Base-by-base conservation (phyloP, 257 asterid species). In the Forsythia suspensa region DNA sequence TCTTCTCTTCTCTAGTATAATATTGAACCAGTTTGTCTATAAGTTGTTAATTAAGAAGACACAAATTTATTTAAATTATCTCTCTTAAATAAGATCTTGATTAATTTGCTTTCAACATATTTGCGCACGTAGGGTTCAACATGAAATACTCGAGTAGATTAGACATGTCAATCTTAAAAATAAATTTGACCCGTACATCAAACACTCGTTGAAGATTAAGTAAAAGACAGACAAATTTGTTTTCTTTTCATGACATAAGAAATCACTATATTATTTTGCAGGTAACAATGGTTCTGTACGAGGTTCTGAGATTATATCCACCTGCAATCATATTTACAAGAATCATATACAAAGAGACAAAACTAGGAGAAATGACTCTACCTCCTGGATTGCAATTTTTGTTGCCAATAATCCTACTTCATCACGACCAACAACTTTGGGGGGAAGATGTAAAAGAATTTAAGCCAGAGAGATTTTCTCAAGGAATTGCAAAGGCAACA, bases 221-320 rank as follows among this genome's bases (percentile, higher is more conserved):
- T 48, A 13, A 11, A 48, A 48, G 18, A 48, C n/a, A 42, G 8
- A 43, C 59, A 48, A 2, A 48, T 48, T 15, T 48, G 5, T 13
- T 34, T 39, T 20, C 5, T 36, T 63, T 15, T 15, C 21, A 39
- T 48, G 8, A 43, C 20, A 6, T 15, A 29, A 2, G 21, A 46
- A 66, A 10, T 24, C 37, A 41, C n/a, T 42, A 77, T 42, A 41
- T 4, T 16, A 76, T 24, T 21, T 43, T 79, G 42, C 81, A 88
- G 95, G 83, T 90, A 16, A 87, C 84, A 0, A 86, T 84, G 91
- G 86, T 90, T 76, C 3, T 90, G n/a, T 40, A 86, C 40, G 95
- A 90, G 80, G 90, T 86, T 51, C 69, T 90, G 2, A 84, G 95
- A 52, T 36, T 90, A 24, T 90, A 89, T 72, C 91, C 95, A 18